These are phyloP conservation scores for Papiliotrema laurentii DNA, from an alignment of 1,284 basidiomycete species.

Conservation along the genomic window DNA sequence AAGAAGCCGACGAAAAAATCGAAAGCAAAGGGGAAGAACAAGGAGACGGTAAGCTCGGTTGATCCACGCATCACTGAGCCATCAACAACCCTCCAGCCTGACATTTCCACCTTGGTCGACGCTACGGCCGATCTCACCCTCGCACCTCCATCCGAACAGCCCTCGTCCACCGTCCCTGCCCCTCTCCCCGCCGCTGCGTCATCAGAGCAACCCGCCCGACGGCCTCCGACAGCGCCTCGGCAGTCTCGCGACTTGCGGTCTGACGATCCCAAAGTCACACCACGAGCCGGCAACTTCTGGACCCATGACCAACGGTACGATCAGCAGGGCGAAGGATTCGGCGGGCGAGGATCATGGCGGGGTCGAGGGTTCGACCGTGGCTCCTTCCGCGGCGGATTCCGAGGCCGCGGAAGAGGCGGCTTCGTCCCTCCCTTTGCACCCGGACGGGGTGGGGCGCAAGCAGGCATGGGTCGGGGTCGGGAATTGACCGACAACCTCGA, in stretches of 20 bases:
- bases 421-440: conserved; percentile 1
- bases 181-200: too few relatives aligned
- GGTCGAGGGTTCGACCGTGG: conserved; percentile 52
- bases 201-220: background rate
- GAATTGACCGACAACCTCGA: conserved; percentile 5
- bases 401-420: conserved; percentile 31
- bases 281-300: conserved; percentile 84
- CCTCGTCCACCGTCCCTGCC: too few relatives aligned
- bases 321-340: conserved; percentile 56
- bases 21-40: background rate
- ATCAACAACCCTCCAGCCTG: background rate
- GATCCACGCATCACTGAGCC: background rate
- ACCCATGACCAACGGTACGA: conserved; percentile 73
- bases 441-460: background rate
- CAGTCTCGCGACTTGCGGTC: background rate
- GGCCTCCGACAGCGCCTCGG: background rate
- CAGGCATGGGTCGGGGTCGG: conserved; percentile 7
- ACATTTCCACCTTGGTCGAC: background rate
- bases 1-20: background rate
- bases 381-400: conserved; percentile 9
- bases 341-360: conserved; percentile 67
- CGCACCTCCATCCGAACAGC: too few relatives aligned
- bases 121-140: background rate
- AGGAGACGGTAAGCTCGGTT: background rate
- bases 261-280: conserved; percentile 73